These are phyloP conservation scores for Scheffersomyces lignosus DNA, from an alignment of 805 yeast genomes.

Conservation along the genomic window DNA sequence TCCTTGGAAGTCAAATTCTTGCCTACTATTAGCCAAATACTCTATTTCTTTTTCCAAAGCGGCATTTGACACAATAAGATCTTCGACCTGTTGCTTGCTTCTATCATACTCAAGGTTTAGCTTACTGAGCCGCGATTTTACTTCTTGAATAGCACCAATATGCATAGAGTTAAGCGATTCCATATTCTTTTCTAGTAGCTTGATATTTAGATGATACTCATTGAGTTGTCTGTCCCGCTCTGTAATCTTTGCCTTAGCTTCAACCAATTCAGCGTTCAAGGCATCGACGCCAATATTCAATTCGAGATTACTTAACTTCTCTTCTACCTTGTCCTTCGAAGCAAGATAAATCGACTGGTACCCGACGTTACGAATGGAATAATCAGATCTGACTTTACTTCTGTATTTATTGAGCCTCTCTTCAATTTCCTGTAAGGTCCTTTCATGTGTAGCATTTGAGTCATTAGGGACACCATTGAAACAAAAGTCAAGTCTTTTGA, in stretches of 20 bases:
- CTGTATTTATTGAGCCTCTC: too few species aligned
- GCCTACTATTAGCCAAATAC: conserved; percentile 21
- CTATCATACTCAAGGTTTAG: conserved; percentile 8
- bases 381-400: too few species aligned
- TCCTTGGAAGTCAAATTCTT: conserved; percentile 16
- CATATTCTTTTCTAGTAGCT: conserved; percentile 46
- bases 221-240: conserved; percentile 33
- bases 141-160: conserved; percentile 25
- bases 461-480: too few species aligned
- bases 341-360: too few species aligned
- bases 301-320: too few species aligned
- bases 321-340: too few species aligned
- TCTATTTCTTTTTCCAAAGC: conserved; percentile 23
- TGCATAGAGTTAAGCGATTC: conserved; percentile 26
- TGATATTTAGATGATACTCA: conserved; percentile 47
- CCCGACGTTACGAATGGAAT: too few species aligned
- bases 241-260: conserved; percentile 7
- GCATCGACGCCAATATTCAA: too few species aligned
- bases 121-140: conserved; percentile 7
- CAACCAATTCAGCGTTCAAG: too few species aligned
- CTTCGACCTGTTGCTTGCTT: conserved; percentile 19
- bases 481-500: too few species aligned
- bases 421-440: too few species aligned
- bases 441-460: too few species aligned
- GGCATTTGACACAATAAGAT: conserved; percentile 18